Evolutionary conservation across 2,329 filamentous ascomycete genomes (phyloP), one percentile per base, ranked within the genome.

Genomic region (Neofusicoccum cordaticola): DNA sequence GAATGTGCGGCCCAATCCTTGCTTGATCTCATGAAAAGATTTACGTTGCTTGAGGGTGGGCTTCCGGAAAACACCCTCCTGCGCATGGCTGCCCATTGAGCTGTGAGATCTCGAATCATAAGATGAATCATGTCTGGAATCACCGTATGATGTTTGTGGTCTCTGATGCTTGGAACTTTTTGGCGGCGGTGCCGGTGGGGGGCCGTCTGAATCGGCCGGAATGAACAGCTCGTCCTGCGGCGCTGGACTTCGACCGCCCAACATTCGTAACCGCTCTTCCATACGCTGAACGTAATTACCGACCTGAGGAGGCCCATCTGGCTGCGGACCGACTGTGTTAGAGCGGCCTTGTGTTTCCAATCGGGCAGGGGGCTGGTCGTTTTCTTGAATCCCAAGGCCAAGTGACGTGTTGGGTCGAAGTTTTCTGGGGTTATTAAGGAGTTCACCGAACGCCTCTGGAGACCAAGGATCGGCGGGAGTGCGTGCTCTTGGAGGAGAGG

Each of bases 251-350:
- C 70, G 72, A 52, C 74, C 80, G 56, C 93, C 90, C 82, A 92
- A 86, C 67, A 86, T 86, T 56, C 87, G 85, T 45, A 97, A 79
- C 41, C 92, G 87, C 68, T 86, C 90, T 74, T 98, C 94, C 93
- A 98, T 97, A 56, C 93, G 86, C 71, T 95, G 88, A 4, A 96
- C 92, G 71, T 97, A 97, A 71, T 90, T 93, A 73, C 88, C 90
- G 11, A 97, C 81, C 70, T 93, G 87, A 17, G 91, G 89, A 2
- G 88, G 85, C 1, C 86, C 82, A 45, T 83, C 84, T 53, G 86
- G 83, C 6, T 81, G 75, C 12, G 74, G 73, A 34, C 52, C 63
- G 8, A 44, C 56, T 1, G 63, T 60, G 17, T 64, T 65, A 13
- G 63, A 52, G n/a, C 53, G 44, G 7, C 48, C 61, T 22, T 60